Evolutionary conservation across 805 yeast species (phyloP).

Genomic region (Danielozyma ontarioensis): DNA sequence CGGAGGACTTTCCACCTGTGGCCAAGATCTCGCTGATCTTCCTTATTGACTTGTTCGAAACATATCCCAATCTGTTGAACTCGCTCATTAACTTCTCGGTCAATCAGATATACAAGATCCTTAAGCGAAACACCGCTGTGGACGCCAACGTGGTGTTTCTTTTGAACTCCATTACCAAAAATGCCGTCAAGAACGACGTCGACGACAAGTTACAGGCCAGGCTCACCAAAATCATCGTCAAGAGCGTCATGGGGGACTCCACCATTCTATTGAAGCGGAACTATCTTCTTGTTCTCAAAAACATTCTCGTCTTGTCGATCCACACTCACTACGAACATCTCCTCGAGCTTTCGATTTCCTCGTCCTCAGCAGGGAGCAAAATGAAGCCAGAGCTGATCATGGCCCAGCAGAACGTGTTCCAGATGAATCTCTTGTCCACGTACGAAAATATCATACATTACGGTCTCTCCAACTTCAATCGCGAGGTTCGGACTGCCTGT

Average conservation of each 20-base stretch:
- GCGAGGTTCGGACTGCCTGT: conserved; percentile 33
- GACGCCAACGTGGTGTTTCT: conserved; percentile 25
- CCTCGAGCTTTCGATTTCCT: conserved; percentile 27
- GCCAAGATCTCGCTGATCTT: conserved; percentile 23
- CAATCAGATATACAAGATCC: conserved; percentile 32
- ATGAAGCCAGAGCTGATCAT: conserved; percentile 38
- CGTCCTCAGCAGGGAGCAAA: conserved; percentile 33
- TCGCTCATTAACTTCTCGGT: conserved; percentile 31
- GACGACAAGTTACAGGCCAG: conserved; percentile 37
- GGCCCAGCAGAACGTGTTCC: conserved; percentile 36
- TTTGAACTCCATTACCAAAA: conserved; percentile 25
- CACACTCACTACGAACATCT: conserved; percentile 34
- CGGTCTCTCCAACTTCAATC: conserved; percentile 26
- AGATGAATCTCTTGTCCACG: conserved; percentile 19
- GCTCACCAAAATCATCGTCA: conserved; percentile 26
- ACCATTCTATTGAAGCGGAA: conserved; percentile 25
- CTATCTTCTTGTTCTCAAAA: conserved; percentile 27
- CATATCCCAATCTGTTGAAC: conserved; percentile 30
- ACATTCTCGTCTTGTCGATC: conserved; percentile 26
- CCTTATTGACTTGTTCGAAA: conserved; percentile 33
- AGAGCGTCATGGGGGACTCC: conserved; percentile 15
- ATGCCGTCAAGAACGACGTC: conserved; percentile 31
- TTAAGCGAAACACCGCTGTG: conserved; percentile 23
- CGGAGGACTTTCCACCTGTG: conserved; percentile 10
- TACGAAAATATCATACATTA: conserved; percentile 25